Conservation (phyloP, 2,329 filamentous ascomycete species). For the Ilyonectria robusta region DNA sequence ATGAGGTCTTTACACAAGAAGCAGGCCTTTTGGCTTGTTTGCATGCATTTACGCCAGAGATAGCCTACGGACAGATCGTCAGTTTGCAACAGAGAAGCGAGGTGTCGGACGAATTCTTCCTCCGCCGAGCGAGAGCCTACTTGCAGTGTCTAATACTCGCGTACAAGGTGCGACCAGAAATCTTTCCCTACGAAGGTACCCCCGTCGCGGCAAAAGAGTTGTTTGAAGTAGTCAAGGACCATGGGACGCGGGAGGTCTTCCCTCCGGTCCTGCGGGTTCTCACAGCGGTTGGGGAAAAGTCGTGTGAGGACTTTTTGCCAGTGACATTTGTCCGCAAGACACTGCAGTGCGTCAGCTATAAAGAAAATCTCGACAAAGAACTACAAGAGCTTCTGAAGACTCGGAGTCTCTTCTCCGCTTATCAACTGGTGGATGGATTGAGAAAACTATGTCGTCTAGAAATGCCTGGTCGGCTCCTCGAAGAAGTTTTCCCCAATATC, state of each 20-base stretch:
- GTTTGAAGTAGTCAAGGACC: conserved; percentile 22
- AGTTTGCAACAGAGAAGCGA: conserved; percentile 15
- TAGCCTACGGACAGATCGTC: conserved; percentile 20
- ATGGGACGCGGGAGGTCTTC: background rate
- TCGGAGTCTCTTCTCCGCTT: conserved; percentile 21
- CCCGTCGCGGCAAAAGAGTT: conserved; percentile 10
- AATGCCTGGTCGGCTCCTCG: conserved; percentile 1
- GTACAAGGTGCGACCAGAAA: conserved; percentile 5
- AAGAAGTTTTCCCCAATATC: conserved; percentile 22
- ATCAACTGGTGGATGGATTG: conserved; percentile 20
- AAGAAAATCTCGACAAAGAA: conserved; percentile 16
- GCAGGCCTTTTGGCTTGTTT: conserved; percentile 28
- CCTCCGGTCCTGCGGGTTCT: conserved; percentile 21
- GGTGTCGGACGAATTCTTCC: conserved; percentile 11
- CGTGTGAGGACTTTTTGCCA: conserved; percentile 26
- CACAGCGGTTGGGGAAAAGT: conserved; percentile 18
- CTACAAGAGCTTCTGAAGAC: conserved; percentile 8
- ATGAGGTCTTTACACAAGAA: conserved; percentile 24
- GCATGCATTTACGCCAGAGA: conserved; percentile 21
- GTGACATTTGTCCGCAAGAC: conserved; percentile 17
- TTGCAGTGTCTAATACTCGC: conserved; percentile 30
- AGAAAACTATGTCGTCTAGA: background rate
- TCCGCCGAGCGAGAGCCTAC: conserved; percentile 25
- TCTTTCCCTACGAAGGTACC: conserved; percentile 7
- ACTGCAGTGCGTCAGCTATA: conserved; percentile 20